Evolutionary conservation across 495 filamentous ascomycete genomes (phyloP).

Genomic region (Sporormia fimetaria): DNA sequence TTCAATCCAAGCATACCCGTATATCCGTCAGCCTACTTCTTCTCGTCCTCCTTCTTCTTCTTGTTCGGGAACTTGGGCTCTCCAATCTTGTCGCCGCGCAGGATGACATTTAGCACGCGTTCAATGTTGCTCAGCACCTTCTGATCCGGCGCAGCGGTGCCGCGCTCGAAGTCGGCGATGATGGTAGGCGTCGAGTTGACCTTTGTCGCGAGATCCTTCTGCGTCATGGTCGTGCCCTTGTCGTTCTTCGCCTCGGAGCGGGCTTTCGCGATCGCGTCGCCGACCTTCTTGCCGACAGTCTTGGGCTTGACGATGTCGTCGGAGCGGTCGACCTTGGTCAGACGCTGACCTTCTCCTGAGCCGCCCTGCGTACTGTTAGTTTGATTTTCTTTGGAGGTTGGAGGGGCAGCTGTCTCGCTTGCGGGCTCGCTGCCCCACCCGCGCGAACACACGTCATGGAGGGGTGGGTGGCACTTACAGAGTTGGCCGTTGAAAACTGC

Average conservation of each 20-base stretch:
- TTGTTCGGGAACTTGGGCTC: conserved; percentile 64
- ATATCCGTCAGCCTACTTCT: too few relatives aligned
- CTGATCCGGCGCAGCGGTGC: conserved; percentile 70
- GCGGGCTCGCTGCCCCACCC: neutral
- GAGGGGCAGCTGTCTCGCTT: neutral
- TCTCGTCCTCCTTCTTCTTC: conserved; percentile 32
- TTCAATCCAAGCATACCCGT: too few relatives aligned
- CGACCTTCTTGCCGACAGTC: conserved; percentile 70
- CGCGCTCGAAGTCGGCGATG: conserved; percentile 77
- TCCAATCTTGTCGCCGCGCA: conserved; percentile 68
- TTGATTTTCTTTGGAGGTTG: conserved; percentile 4
- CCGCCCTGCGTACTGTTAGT: conserved; percentile 33
- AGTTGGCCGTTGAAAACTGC: conserved; percentile 68
- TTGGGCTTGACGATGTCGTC: conserved; percentile 97
- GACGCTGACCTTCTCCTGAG: conserved; percentile 75
- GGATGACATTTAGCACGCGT: conserved; percentile 72
- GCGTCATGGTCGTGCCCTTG: conserved; percentile 70
- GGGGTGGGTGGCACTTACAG: conserved; percentile 46
- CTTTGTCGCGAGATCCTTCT: conserved; percentile 91
- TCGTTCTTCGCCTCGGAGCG: conserved; percentile 45
- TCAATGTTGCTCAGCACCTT: conserved; percentile 73
- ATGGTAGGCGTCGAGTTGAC: conserved; percentile 75
- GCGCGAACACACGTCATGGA: conserved; percentile 11
- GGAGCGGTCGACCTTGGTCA: conserved; percentile 95
- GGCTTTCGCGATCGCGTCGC: conserved; percentile 65